These are phyloP conservation scores for Pseudogymnoascus sp. DNA, from an alignment of 2,329 filamentous ascomycete genomes.

Conservation along the genomic window DNA sequence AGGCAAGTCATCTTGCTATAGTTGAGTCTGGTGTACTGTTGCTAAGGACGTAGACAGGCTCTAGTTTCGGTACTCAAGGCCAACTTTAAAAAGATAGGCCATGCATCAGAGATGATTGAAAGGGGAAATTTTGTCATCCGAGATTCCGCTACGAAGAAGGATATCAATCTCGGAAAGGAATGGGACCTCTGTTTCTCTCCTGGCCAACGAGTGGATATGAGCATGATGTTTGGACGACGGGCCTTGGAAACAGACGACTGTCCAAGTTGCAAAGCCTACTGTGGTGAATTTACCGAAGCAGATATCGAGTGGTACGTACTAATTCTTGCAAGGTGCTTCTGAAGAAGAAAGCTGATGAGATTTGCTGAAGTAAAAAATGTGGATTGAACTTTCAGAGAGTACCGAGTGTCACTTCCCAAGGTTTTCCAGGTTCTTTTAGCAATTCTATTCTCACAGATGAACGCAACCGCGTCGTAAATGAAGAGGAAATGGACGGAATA, in stretches of 20 bases:
- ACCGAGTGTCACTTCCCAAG: not conserved
- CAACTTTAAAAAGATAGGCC: slow-evolving; percentile 20
- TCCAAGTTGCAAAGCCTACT: not conserved
- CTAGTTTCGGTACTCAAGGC: slow-evolving; percentile 24
- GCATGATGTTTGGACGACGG: slow-evolving; percentile 23
- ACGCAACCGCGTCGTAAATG: not conserved
- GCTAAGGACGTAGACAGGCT: slow-evolving; percentile 12
- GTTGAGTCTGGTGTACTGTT: not conserved
- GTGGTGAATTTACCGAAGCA: not conserved
- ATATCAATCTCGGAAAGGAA: slow-evolving; percentile 20
- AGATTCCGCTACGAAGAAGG: slow-evolving; percentile 19
- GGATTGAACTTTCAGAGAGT: not conserved
- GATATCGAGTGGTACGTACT: not conserved
- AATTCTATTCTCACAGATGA: not conserved
- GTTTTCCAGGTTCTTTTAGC: no score
- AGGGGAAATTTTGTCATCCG: slow-evolving; percentile 25
- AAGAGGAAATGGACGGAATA: not conserved
- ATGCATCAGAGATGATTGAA: slow-evolving; percentile 21
- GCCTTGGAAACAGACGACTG: not conserved
- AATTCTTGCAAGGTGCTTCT: not conserved
- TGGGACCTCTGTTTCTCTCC: slow-evolving; percentile 26
- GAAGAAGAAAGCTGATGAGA: not conserved
- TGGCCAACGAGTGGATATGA: slow-evolving; percentile 28
- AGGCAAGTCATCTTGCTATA: not conserved
- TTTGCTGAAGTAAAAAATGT: not conserved